Conservation (phyloP, 2,329 filamentous ascomycete species). For the Xylariomycetidae sp. region DNA sequence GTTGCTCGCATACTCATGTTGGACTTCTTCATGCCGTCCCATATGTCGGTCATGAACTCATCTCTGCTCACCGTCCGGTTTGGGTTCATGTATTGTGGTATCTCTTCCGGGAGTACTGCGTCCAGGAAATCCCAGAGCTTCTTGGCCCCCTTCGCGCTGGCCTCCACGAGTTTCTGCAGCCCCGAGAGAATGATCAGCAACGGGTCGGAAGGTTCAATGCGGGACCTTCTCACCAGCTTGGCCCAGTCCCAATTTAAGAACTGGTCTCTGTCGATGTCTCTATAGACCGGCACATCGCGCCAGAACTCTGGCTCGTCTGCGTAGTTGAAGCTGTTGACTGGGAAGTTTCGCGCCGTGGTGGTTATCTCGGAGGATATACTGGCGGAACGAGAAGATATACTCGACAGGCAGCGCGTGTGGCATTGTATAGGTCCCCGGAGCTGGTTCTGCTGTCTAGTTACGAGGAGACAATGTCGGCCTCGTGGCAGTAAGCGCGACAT, state of each 20-base stretch:
- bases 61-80: conserved; percentile 38
- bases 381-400: no score
- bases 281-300: conserved; percentile 13
- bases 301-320: conserved; percentile 12
- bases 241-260: conserved; percentile 21
- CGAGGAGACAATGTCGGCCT: no score
- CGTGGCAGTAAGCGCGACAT: no score
- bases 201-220: background rate
- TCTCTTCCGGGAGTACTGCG: conserved; percentile 40
- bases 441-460: no score
- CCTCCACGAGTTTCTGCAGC: conserved; percentile 44
- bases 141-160: conserved; percentile 23
- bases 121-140: conserved; percentile 44
- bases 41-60: conserved; percentile 49
- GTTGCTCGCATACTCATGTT: conserved; percentile 57
- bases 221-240: conserved; percentile 10
- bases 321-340: background rate
- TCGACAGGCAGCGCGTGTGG: no score
- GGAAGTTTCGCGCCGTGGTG: no score
- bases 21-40: conserved; percentile 43
- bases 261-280: conserved; percentile 8
- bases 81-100: conserved; percentile 33
- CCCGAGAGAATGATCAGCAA: background rate
- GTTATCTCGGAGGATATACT: no score
- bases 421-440: no score